Conservation (phyloP, 2,329 filamentous ascomycete genomes). For the Penicillium capsulatum region DNA sequence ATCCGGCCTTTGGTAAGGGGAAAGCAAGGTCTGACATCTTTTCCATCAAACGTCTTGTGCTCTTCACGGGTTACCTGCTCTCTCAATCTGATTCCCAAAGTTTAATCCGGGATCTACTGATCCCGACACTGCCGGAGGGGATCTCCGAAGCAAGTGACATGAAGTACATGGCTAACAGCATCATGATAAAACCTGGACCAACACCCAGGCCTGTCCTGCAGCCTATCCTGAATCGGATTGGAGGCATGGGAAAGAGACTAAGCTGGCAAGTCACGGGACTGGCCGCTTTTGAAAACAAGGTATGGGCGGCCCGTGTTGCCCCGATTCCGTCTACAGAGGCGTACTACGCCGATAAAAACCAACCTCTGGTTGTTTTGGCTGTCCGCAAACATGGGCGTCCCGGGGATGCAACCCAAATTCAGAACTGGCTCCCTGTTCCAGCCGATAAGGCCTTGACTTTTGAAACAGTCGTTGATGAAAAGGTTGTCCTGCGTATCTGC, state of each 20-base stretch:
- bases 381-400: slow-evolving; percentile 70
- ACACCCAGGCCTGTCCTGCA: slow-evolving; percentile 68
- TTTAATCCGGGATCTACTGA: slow-evolving; percentile 58
- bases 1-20: slow-evolving; percentile 28
- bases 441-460: slow-evolving; percentile 69
- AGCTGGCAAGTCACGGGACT: slow-evolving; percentile 78
- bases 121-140: slow-evolving; percentile 58
- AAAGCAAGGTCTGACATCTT: slow-evolving; percentile 42
- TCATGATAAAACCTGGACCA: slow-evolving; percentile 79
- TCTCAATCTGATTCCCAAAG: slow-evolving; percentile 65
- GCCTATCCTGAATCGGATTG: slow-evolving; percentile 73
- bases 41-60: slow-evolving; percentile 79
- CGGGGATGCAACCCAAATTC: slow-evolving; percentile 74
- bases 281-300: slow-evolving; percentile 68
- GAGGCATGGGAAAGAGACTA: slow-evolving; percentile 78
- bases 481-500: slow-evolving; percentile 76
- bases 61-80: slow-evolving; percentile 91
- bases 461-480: slow-evolving; percentile 81
- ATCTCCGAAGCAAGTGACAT: slow-evolving; percentile 64
- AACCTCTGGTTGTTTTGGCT: slow-evolving; percentile 77
- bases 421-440: slow-evolving; percentile 74
- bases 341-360: slow-evolving; percentile 74
- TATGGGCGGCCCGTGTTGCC: slow-evolving; percentile 80
- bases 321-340: slow-evolving; percentile 64
- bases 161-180: slow-evolving; percentile 80